Evolutionary conservation across 352 stramenopile genomes (phyloP), one percentile per base, ranked within the genome.

Genomic region (Globisporangium spiculum): DNA sequence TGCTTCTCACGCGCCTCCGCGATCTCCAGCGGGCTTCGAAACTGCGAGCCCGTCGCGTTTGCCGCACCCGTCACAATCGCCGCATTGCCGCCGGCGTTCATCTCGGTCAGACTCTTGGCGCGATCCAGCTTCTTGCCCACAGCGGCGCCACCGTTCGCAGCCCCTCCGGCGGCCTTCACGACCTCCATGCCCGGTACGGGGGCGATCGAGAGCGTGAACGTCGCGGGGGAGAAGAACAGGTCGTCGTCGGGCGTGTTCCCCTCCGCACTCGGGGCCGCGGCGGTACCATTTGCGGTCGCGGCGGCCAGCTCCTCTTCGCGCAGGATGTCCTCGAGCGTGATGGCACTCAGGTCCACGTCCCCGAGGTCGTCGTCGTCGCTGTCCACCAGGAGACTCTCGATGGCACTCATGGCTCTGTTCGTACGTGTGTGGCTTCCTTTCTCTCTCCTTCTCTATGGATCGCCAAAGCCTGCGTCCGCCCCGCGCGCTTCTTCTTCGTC

Each of bases 1-100:
- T 92, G 81, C 60, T 90, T 86, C 74, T 96, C 88, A 18, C 86
- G 74, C 8, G 88, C 84, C 61, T 93, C 85, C 2, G 88, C 88
- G 52, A 96, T 90, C 73, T 94, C 80, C 56, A 96, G 70, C 59
- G 86, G 75, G 9, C 78, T 83, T 18, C 84, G 79, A 36, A 91
- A 86, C 34, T 81, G 80, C 38, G 67, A 44, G 3, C 67, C 55
- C 14, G 68, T 24, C 18, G 75, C 7, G 6, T 64, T 67, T 4
- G 67, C 70, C 10, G 72, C 71, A 30, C 65, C 65, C 9, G 65
- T 69, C 66, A 60, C 66, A 18, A 66, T 24, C 57, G 66, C 66
- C 6, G 66, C 66, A 44, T 71, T 71, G 12, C 66, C 66, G 0
- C 66, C 66, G 14, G 58, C 66, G 36, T 68, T 75, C 63, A 80